Evolutionary conservation across 306 rosid species (phyloP).

Genomic region (Erythrophleum fordii): DNA sequence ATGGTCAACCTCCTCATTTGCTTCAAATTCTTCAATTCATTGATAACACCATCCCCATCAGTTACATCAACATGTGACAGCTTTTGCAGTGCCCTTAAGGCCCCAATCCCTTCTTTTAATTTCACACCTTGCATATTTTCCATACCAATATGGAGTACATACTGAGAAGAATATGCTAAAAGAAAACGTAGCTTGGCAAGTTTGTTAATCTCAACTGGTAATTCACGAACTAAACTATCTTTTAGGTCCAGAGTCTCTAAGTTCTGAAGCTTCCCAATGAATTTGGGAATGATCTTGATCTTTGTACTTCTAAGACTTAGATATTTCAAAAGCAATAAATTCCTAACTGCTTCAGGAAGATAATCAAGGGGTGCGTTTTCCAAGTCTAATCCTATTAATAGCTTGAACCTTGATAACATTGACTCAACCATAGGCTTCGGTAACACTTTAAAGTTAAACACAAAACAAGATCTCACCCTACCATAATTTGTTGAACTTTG

Average conservation of each 20-base stretch:
- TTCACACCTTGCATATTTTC: too few relatives aligned
- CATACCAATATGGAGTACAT: too few relatives aligned
- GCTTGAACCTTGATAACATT: slow-evolving; percentile 10
- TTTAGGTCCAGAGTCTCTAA: slow-evolving; percentile 30
- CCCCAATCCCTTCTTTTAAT: too few relatives aligned
- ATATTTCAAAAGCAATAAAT: slow-evolving; percentile 30
- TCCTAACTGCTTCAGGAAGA: slow-evolving; percentile 20
- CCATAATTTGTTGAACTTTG: background rate
- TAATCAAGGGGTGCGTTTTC: background rate
- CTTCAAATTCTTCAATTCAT: background rate
- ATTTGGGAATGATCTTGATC: slow-evolving; percentile 25
- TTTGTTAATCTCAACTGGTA: background rate
- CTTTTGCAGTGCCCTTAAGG: too few relatives aligned
- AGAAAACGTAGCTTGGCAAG: slow-evolving; percentile 5
- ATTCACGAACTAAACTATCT: background rate
- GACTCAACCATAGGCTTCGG: background rate
- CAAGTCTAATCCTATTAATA: slow-evolving; percentile 25
- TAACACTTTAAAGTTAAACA: background rate
- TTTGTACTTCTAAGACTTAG: slow-evolving; percentile 29
- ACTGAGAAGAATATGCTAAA: background rate
- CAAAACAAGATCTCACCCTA: background rate
- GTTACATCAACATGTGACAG: too few relatives aligned
- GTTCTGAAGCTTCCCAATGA: slow-evolving; percentile 28
- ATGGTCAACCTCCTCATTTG: background rate
- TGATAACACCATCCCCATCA: too few relatives aligned